Evolutionary conservation across 2,329 filamentous ascomycete genomes (phyloP).

Genomic region (Colletotrichum truncatum): DNA sequence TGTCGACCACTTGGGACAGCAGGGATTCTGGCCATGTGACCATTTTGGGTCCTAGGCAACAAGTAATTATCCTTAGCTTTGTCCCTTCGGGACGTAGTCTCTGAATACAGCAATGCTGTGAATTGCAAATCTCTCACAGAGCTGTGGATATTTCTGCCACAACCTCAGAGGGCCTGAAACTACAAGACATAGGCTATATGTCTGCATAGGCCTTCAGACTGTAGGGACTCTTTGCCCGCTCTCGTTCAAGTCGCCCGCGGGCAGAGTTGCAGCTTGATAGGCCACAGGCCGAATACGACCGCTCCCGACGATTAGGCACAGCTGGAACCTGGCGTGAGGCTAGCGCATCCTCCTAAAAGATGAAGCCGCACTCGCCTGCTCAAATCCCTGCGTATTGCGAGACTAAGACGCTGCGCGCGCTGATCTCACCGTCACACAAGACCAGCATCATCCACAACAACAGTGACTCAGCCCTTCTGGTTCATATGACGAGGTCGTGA

Average conservation of each 20-base stretch:
- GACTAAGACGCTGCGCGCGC: background rate
- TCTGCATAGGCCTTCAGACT: no score
- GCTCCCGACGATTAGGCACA: conserved; percentile 3
- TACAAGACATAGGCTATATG: no score
- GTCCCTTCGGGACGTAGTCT: no score
- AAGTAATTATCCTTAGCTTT: no score
- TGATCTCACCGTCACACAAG: conserved; percentile 25
- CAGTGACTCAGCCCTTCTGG: conserved; percentile 18
- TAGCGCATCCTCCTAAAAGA: conserved; percentile 1
- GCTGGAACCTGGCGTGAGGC: background rate
- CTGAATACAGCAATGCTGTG: no score
- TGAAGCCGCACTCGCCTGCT: background rate
- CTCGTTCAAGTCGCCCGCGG: no score
- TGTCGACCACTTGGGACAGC: conserved; percentile 29
- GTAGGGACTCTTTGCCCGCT: no score
- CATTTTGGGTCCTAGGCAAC: no score
- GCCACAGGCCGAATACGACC: conserved; percentile 10
- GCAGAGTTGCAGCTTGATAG: no score
- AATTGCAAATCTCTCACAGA: no score
- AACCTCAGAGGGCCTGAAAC: no score
- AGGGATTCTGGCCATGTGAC: conserved; percentile 5
- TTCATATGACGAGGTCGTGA: conserved; percentile 1
- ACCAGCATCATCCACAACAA: conserved; percentile 19
- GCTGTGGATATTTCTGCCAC: no score
- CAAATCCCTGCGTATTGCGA: background rate